A percentile compares a stretch with the other conserved stretches of the same genome.
Conservation (phyloP, 257 asterid species). For the Osmanthus fragrans region DNA sequence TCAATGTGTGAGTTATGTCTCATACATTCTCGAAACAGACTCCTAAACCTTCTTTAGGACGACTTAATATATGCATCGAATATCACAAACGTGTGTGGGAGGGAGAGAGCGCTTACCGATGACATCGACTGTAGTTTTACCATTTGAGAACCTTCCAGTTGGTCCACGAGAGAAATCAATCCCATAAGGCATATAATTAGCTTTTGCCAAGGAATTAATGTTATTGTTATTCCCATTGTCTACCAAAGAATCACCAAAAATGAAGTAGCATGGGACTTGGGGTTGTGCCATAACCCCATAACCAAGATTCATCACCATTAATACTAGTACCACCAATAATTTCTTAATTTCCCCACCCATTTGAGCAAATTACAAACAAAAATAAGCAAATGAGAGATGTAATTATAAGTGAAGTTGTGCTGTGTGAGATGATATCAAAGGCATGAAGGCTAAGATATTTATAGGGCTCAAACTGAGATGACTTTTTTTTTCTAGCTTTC, state of each 20-base stretch:
- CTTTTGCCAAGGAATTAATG: slow-evolving; percentile 62
- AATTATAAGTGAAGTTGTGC: slow-evolving; percentile 8
- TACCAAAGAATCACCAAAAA: slow-evolving; percentile 73
- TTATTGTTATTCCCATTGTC: slow-evolving; percentile 73
- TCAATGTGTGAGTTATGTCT: background rate
- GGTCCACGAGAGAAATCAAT: slow-evolving; percentile 61
- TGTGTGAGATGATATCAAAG: slow-evolving; percentile 34
- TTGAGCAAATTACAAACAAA: background rate
- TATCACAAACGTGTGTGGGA: no score
- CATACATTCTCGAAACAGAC: no score
- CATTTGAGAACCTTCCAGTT: slow-evolving; percentile 70
- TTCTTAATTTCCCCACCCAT: slow-evolving; percentile 33
- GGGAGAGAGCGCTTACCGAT: slow-evolving; percentile 36
- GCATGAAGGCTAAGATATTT: background rate
- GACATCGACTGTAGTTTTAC: slow-evolving; percentile 70
- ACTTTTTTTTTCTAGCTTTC: background rate
- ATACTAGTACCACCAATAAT: slow-evolving; percentile 27
- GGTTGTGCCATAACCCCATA: slow-evolving; percentile 44
- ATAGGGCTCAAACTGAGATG: slow-evolving; percentile 17
- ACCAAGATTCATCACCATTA: slow-evolving; percentile 14
- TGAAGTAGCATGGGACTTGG: slow-evolving; percentile 70
- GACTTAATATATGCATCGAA: no score
- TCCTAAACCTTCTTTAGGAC: no score
- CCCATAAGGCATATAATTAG: slow-evolving; percentile 78
- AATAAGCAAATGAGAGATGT: background rate